Conservation (phyloP, 768 basidiomycete species). For the Naganishia antarctica region DNA sequence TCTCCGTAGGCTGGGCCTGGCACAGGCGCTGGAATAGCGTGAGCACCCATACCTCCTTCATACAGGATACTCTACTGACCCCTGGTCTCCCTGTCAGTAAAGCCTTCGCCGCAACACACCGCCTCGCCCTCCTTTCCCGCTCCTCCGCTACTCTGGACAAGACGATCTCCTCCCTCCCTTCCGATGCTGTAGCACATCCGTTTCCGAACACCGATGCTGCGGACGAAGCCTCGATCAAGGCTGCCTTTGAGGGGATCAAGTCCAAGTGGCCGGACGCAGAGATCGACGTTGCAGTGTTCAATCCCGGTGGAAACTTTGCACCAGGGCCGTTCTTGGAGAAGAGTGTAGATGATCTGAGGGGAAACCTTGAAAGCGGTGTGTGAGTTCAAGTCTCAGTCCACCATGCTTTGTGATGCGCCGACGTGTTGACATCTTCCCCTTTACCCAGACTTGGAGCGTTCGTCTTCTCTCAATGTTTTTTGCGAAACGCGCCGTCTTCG, state of each 20-base stretch:
- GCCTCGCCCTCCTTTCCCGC: constrained; percentile 42
- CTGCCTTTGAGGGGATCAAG: constrained; percentile 35
- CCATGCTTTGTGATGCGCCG: too few species aligned
- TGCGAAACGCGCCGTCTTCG: constrained; percentile 19
- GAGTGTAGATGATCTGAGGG: constrained; percentile 33
- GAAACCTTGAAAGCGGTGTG: constrained; percentile 33
- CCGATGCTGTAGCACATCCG: constrained; percentile 22
- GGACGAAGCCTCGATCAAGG: constrained; percentile 25
- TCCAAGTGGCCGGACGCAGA: constrained; percentile 35
- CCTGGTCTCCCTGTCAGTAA: constrained; percentile 8
- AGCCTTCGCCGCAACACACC: constrained; percentile 40
- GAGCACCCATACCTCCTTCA: neutral
- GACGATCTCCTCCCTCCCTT: constrained; percentile 29
- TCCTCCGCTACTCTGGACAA: constrained; percentile 33
- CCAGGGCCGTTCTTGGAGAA: constrained; percentile 37
- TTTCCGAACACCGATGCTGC: constrained; percentile 34
- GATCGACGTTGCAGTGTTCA: constrained; percentile 42
- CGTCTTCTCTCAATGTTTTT: constrained; percentile 37
- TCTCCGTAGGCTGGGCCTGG: constrained; percentile 21
- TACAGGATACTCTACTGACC: neutral
- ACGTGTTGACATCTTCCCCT: too few species aligned
- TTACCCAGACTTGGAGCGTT: constrained; percentile 35
- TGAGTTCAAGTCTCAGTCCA: constrained; percentile 36
- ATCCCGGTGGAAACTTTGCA: constrained; percentile 34
- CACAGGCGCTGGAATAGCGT: constrained; percentile 29